Evolutionary conservation across 2,329 filamentous ascomycete genomes (phyloP).

Genomic region (Alternaria sp.): DNA sequence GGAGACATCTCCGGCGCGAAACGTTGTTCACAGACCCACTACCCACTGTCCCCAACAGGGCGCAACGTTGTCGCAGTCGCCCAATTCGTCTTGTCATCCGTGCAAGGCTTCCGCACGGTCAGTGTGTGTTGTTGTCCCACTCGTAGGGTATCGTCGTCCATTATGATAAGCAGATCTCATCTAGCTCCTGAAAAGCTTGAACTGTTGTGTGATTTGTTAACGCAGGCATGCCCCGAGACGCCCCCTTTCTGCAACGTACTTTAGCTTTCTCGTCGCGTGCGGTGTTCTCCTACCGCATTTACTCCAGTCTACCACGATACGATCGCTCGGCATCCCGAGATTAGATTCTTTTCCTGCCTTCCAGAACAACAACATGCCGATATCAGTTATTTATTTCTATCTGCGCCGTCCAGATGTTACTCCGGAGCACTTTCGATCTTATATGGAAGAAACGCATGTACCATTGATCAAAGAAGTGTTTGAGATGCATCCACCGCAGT

Average conservation of each 20-base stretch:
- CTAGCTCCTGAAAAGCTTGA: conserved; percentile 10
- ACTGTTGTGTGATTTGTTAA: conserved; percentile 9
- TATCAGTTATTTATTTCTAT: conserved; percentile 26
- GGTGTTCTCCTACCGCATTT: neutral
- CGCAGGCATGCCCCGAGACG: neutral
- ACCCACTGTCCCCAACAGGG: neutral
- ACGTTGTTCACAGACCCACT: conserved; percentile 8
- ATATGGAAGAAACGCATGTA: conserved; percentile 28
- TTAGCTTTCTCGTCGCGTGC: neutral
- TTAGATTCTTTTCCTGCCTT: neutral
- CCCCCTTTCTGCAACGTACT: neutral
- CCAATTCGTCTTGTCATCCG: conserved; percentile 8
- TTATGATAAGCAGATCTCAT: conserved; percentile 12
- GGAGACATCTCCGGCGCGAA: neutral
- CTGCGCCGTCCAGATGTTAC: conserved; percentile 30
- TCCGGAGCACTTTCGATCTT: conserved; percentile 24
- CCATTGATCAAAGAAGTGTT: conserved; percentile 31
- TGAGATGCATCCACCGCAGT: conserved; percentile 16
- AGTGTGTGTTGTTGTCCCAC: conserved; percentile 7
- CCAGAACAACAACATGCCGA: conserved; percentile 17
- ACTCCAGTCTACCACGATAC: neutral
- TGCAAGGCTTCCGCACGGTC: conserved; percentile 15
- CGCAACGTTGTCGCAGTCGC: conserved; percentile 8
- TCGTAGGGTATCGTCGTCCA: conserved; percentile 4
- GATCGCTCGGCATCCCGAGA: neutral